Percentiles rank a stretch among this genome's conserved stretches.
phyloP scores from a whole-genome alignment of 129 eudicot species.

The Erigeron canadensis region DNA sequence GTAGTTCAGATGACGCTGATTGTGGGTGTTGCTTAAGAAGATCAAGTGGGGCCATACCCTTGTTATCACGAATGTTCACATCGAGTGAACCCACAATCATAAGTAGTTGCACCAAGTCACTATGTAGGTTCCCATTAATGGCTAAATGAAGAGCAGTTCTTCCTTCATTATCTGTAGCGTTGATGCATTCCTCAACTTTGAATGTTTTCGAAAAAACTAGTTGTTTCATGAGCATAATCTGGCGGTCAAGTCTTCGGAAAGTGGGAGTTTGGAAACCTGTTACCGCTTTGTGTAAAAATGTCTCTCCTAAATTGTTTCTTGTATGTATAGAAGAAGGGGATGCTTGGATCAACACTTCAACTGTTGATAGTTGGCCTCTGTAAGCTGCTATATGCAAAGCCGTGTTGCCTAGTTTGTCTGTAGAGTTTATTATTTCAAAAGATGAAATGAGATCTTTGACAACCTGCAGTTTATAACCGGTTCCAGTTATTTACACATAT shows the following conservation, averaged over 20 bases:
- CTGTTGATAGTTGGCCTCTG: conserved; percentile 68
- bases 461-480: conserved; percentile 45
- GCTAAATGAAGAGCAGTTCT: conserved; percentile 90
- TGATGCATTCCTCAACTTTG: conserved; percentile 55
- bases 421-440: conserved; percentile 47
- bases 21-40: conserved; percentile 68
- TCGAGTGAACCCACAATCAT: conserved; percentile 59
- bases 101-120: conserved; percentile 69
- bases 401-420: conserved; percentile 80
- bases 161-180: conserved; percentile 57
- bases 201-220: conserved; percentile 43
- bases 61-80: conserved; percentile 60
- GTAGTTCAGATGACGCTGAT: conserved; percentile 74
- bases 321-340: conserved; percentile 49
- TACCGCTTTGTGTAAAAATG: conserved; percentile 69
- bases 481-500: conserved; percentile 6
- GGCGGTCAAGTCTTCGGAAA: conserved; percentile 78
- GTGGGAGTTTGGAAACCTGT: conserved; percentile 73
- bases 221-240: conserved; percentile 73
- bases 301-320: conserved; percentile 71
- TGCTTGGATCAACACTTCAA: conserved; percentile 66
- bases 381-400: conserved; percentile 86
- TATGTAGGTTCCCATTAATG: conserved; percentile 62
- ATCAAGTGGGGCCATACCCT: conserved; percentile 77
- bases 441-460: conserved; percentile 61